phyloP scores from a whole-genome alignment of 2,329 filamentous ascomycete genomes.

The Arthrobotrys iridis region DNA sequence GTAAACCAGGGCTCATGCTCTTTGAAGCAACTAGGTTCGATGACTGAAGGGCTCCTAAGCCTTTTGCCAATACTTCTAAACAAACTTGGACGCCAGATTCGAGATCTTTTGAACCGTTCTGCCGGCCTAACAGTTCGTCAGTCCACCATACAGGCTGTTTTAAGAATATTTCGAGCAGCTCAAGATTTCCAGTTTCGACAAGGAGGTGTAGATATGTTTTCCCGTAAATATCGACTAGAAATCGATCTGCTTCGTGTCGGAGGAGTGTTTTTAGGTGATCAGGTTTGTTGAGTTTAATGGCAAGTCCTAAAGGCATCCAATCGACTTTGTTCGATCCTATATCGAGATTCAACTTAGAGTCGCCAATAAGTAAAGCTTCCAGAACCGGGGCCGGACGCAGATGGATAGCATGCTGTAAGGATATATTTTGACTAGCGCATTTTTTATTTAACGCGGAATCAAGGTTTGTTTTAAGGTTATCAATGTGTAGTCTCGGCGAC shows the following conservation, averaged over 20 bases:
- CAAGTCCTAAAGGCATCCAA: neutral
- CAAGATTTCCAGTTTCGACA: neutral
- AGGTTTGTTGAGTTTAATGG: neutral
- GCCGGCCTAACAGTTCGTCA: neutral
- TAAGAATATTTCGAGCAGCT: neutral
- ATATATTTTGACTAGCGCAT: no score
- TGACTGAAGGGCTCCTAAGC: neutral
- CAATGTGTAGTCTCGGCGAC: no score
- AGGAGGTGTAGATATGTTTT: constrained; percentile 12
- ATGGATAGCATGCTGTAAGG: neutral
- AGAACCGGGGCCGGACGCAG: neutral
- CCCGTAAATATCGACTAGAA: neutral
- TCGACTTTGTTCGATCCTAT: neutral
- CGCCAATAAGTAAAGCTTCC: neutral
- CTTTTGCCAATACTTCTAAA: neutral
- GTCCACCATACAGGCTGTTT: neutral
- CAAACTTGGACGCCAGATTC: neutral
- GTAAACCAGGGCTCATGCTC: neutral
- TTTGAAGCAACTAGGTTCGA: neutral
- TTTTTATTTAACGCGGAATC: no score
- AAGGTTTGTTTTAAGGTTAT: no score
- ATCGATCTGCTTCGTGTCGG: neutral
- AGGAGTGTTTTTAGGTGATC: neutral
- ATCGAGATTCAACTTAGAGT: neutral
- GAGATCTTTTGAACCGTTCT: neutral